phyloP scores from a whole-genome alignment of 1,139 yeast species.

The Kurtzmaniella quercitrusa region DNA sequence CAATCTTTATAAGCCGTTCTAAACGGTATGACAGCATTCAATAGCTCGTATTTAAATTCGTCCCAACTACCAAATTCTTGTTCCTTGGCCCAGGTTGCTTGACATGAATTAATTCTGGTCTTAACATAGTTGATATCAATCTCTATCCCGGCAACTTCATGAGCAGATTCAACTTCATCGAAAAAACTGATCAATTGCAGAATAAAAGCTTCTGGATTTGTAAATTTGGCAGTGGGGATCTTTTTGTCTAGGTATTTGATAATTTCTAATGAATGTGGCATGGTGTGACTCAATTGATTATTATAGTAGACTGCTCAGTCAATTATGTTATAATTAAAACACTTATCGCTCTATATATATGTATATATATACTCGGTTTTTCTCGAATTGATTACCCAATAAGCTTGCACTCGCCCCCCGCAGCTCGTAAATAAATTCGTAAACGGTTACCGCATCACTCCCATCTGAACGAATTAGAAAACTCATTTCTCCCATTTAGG shows the following conservation, averaged over 20 bases:
- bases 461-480: too few species aligned
- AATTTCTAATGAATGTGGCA: background rate
- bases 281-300: too few species aligned
- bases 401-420: background rate
- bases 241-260: background rate
- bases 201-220: background rate
- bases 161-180: background rate
- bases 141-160: background rate
- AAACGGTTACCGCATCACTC: too few species aligned
- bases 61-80: conserved; percentile 7
- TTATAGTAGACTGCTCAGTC: too few species aligned
- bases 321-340: too few species aligned
- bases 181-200: background rate
- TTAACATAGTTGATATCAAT: conserved; percentile 1
- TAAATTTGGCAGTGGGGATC: background rate
- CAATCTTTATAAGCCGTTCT: conserved; percentile 5
- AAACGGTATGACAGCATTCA: conserved; percentile 6
- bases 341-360: background rate
- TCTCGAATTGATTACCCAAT: too few species aligned
- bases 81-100: conserved; percentile 3
- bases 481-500: too few species aligned
- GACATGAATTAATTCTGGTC: background rate
- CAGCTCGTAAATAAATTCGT: background rate
- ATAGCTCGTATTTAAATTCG: conserved; percentile 6
- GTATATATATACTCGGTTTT: too few species aligned